Base-by-base conservation (phyloP, 2,329 filamentous ascomycete genomes). In the Daldinia sp. region DNA sequence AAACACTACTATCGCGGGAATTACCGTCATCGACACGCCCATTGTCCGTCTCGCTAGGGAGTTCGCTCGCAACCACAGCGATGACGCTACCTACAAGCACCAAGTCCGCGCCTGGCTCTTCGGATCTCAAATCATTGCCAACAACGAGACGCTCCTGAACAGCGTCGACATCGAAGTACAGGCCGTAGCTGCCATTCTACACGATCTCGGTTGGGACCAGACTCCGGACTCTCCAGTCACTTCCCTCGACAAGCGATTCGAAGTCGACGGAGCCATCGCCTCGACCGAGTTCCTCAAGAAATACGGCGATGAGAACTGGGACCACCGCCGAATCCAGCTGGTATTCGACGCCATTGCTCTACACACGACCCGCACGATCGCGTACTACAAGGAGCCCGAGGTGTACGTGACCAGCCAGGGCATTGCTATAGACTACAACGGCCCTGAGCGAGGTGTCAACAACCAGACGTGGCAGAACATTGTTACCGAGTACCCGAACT, bases 241-340 rank as follows among this genome's bases (percentile, higher is more conserved):
- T 9, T 50, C 50, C 21, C 3, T 9, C n/a, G 71, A 70, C 54
- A 68, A 72, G 53, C 71, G 72, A 29, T 72, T 70, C 56, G 70
- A 71, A 45, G 64, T 74, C 25, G 72, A 74, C 58, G 70, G 67
- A n/a, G 72, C 71, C 29, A 71, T 71, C 54, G 67, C 67, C 21
- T 52, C 70, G 2, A 57, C 63, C 23, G 61, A 68, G 49, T 72
- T 71, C 67, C 32, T 72, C 25, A 43, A 63, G 7, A 23, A 61
- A 25, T 68, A 70, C 64, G 67, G 61, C 1, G 58, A 61, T 45
- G 50, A 58, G n/a, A 62, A 64, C 49, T 72, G 69, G 69, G 56
- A 56, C 47, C 53, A 54, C 13, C 50, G 48, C 13, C 69, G 70
- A 3, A 62, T 60, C 15, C 68, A 72, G 64, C 53, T 68, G 13